Evolutionary conservation across 148 eudicot genomes (phyloP), one percentile per base, ranked within the genome.

Genomic region (Fagopyrum homotropicum): DNA sequence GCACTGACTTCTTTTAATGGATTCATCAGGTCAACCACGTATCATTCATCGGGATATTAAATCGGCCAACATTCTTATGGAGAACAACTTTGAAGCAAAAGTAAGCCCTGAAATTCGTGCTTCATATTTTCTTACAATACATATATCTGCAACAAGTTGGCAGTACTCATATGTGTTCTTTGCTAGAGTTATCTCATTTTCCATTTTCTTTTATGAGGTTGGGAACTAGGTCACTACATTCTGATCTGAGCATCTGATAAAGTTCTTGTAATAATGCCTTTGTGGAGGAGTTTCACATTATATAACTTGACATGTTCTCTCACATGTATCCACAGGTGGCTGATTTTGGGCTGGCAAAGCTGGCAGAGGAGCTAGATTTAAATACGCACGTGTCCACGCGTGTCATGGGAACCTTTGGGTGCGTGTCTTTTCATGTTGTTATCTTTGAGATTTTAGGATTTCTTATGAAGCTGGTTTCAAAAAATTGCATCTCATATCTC

Each of bases 1-100:
- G 69, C 69, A 11, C 15, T 66, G 71, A 66, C 71, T 35, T 66
- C 17, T 66, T 66, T 66, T 40, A 35, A 47, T 64, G 55, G 56
- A 29, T 49, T 78, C 75, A 79, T 80, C 84, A 91, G 96, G 93
- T 75, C 85, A 87, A 73, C 96, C 96, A 46, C 82, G 89, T 61
- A 91, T 91, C 81, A 89, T 91, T 83, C 94, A 91, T 79, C 85
- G 97, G 77, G 97, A 91, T 77, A 91, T 90, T 17, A 92, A 92
- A 80, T 80, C 94, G 2, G 84, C 96, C 15, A 89, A 90, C 75
- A 90, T 93, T 75, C 87, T 93, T 51, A 76, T 93, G 75, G 98
- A 93, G 72, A 82, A 77, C 84, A 90, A 89, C 83, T 90, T 86
- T 72, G 96, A 90, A 52, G 98, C 98, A 51, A 89, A 81, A 96